Evolutionary conservation across 2,329 filamentous ascomycete genomes (phyloP), one percentile per base, ranked within the genome.

Genomic region (Talaromyces albobiverticillius): DNA sequence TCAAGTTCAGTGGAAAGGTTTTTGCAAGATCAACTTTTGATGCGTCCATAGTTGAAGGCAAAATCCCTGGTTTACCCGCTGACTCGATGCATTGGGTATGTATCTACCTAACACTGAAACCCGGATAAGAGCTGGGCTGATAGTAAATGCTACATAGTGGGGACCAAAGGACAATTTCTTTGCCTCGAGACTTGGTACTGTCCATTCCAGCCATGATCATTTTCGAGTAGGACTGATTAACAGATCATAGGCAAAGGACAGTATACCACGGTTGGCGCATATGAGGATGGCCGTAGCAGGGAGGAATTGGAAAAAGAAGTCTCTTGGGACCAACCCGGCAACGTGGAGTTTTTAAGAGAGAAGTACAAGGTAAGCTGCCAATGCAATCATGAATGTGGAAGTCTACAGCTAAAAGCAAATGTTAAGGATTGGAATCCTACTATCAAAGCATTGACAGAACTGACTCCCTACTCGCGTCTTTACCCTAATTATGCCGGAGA

Each of bases 1-100:
- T 76, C 1, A 62, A 57, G 5, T 77, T 75, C 68, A 78, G 72
- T 5, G 76, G 76, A 4, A 74, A 74, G 65, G 68, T 77, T 4
- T 69, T 73, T 6, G 71, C 77, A 52, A 70, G 77, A 11, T 73
- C 76, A 11, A 76, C 76, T 0, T 79, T 78, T 36, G 72, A 75
- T 45, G 60, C 64, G 1, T 70, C 71, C 0, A 64, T 73, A 57
- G 65, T 79, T 2, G 63, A 66, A 8, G 53, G 47, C 14, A 66
- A 73, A 49, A 69, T 79, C 16, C 60, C 66, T 4, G 67, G 71
- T 40, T 58, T 76, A 23, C 72, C 65, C n/a, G 25, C 25, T 32
- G 76, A 79, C 57, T 75, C 76, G 1, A 68, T 68, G 6, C 77
- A 79, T 56, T 69, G 66, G 66, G 63, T 66, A 58, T 32, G 32